Conservation (phyloP, 192 early-diverging fungal genomes). For the Dissophora globulifera region DNA sequence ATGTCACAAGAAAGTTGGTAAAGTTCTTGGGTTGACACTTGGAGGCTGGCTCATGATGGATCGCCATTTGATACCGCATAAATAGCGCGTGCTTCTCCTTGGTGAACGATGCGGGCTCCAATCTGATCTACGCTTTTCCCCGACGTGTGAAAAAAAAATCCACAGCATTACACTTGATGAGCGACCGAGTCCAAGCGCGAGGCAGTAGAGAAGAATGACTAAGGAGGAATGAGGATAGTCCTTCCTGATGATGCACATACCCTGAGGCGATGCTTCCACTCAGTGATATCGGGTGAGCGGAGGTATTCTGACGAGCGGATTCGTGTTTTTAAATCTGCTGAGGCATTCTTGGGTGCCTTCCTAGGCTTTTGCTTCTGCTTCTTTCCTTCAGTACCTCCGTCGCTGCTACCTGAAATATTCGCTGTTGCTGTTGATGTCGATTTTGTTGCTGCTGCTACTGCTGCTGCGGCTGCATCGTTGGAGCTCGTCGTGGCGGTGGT, state of each 20-base stretch:
- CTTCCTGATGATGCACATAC: slow-evolving; percentile 16
- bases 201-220: too few relatives aligned
- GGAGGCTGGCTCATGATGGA: slow-evolving; percentile 82
- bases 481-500: background rate
- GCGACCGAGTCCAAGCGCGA: too few relatives aligned
- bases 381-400: slow-evolving; percentile 39
- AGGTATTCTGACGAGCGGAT: slow-evolving; percentile 45
- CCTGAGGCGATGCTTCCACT: slow-evolving; percentile 50
- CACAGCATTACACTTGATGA: too few relatives aligned
- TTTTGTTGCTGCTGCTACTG: background rate
- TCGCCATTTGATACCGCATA: slow-evolving; percentile 77
- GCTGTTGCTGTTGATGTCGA: background rate
- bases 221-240: too few relatives aligned
- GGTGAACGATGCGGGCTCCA: slow-evolving; percentile 75
- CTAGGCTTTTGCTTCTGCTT: slow-evolving; percentile 53
- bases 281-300: slow-evolving; percentile 18
- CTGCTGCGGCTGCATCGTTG: background rate
- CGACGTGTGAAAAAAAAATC: too few relatives aligned
- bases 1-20: slow-evolving; percentile 77
- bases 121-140: slow-evolving; percentile 59
- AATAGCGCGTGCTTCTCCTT: slow-evolving; percentile 83
- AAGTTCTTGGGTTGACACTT: slow-evolving; percentile 57
- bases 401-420: background rate
- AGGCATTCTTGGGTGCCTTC: slow-evolving; percentile 32
- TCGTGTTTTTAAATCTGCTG: slow-evolving; percentile 32